Conservation (phyloP, 495 filamentous ascomycete genomes). For the Hyaloscypha hepaticicola region DNA sequence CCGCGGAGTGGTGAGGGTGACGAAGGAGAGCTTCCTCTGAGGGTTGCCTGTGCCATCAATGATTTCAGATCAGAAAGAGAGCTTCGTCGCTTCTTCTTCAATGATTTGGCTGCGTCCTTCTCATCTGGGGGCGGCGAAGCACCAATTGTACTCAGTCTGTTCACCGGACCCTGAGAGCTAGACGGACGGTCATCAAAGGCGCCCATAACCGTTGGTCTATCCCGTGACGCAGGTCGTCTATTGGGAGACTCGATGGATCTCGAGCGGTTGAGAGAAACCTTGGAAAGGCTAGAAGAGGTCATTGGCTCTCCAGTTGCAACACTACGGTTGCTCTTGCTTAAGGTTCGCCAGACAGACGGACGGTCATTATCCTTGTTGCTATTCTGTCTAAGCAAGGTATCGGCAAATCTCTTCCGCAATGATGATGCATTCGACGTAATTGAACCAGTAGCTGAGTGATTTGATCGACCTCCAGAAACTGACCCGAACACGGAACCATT, state of each 20-base stretch:
- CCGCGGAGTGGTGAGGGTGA: conserved; percentile 21
- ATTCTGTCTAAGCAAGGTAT: conserved; percentile 70
- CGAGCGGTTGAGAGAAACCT: conserved; percentile 64
- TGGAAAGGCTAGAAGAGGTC: conserved; percentile 57
- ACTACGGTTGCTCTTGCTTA: conserved; percentile 77
- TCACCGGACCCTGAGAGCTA: conserved; percentile 44
- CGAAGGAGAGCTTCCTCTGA: conserved; percentile 39
- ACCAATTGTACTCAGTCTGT: conserved; percentile 43
- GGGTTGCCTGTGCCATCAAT: conserved; percentile 48
- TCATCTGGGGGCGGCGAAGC: conserved; percentile 44
- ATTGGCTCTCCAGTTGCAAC: conserved; percentile 52
- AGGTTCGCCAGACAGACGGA: conserved; percentile 78
- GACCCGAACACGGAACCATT: conserved; percentile 43
- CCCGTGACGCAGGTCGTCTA: conserved; percentile 65
- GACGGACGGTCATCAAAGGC: conserved; percentile 57
- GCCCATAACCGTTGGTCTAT: conserved; percentile 60
- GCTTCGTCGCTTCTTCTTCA: conserved; percentile 82
- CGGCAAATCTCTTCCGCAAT: conserved; percentile 76
- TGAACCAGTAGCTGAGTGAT: conserved; percentile 45
- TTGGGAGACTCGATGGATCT: conserved; percentile 69
- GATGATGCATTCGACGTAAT: conserved; percentile 73
- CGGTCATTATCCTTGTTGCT: conserved; percentile 62
- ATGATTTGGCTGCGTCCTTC: conserved; percentile 38
- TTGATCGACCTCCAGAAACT: conserved; percentile 46
- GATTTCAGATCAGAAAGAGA: conserved; percentile 85